Base-by-base conservation (phyloP, 495 filamentous ascomycete genomes). In the Neurospora sublineolata region DNA sequence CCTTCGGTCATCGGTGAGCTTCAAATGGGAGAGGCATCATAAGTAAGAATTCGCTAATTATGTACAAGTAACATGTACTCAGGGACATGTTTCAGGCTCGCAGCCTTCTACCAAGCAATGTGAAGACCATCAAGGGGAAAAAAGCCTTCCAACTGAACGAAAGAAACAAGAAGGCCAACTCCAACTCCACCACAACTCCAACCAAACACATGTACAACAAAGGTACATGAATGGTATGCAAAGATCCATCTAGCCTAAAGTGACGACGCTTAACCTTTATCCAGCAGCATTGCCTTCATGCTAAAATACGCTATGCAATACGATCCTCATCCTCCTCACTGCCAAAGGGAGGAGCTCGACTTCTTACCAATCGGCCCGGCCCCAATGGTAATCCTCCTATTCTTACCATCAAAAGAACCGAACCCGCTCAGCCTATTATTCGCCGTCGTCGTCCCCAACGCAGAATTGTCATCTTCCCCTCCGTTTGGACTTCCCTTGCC, bases 371-470 rank as follows among this genome's bases (percentile, higher is more conserved):
- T 64, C 52, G 27, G 14, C 14, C 52, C 70, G 42, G 69, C 42
- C 20, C 70, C 72, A 69, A 80, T 80, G 74, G 79, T 80, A 73
- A 77, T 78, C 64, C 79, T 77, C 69, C 79, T 80, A 78, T 71
- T 71, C 67, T 76, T 79, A 60, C 78, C 77, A 73, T 75, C 75
- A 46, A 71, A 39, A 3, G 52, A 33, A 5, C 52, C 52, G 7
- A 64, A 64, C 30, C 23, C 27, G 52, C 52, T 36, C 6, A 33
- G 52, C 52, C 44, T 70, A 5, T 46, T 67, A 46, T 14, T 68
- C 33, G 33, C 71, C 23, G 70, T 27, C 4, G 20, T 16, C 14
- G 69, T 27, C 38, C 42, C 58, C 36, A 30, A 69, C 11, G 30
- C 27, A n/a, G 68, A 37, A 64, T 33, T 30, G 12, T 36, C 68